These are phyloP conservation scores for Castanospermum australe DNA, from an alignment of 306 rosid genomes.

Conservation along the genomic window DNA sequence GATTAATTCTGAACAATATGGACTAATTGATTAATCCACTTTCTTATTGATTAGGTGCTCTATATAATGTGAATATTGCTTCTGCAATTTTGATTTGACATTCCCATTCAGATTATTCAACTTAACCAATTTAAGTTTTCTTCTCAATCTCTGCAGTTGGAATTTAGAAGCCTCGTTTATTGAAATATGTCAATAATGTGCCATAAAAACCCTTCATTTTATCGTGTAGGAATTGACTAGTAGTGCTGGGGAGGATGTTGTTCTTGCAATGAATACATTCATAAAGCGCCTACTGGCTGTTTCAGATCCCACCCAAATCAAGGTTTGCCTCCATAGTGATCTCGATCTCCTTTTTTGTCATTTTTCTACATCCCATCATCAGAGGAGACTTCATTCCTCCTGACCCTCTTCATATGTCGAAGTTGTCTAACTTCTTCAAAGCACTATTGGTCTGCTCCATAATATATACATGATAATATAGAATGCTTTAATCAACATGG, in stretches of 20 bases:
- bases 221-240: constrained; percentile 77
- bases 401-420: neutral
- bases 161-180: neutral
- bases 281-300: constrained; percentile 92
- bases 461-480: neutral
- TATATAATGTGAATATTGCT: constrained; percentile 12
- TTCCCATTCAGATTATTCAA: neutral
- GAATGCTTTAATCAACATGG: neutral
- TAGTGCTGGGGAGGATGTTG: constrained; percentile 95
- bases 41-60: constrained; percentile 6
- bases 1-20: constrained; percentile 4
- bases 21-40: neutral
- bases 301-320: constrained; percentile 88
- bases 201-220: constrained; percentile 11
- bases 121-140: constrained; percentile 3
- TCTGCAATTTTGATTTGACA: neutral
- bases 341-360: neutral
- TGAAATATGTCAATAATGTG: constrained; percentile 1
- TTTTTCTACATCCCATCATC: neutral
- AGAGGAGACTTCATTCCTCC: neutral
- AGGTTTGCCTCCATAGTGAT: constrained; percentile 54
- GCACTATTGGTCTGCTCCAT: neutral
- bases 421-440: neutral
- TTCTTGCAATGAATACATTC: constrained; percentile 91
- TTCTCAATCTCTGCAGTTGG: neutral